Base-by-base conservation (phyloP, 1,139 yeast genomes). In the Yamadazyma songkhlaensis region DNA sequence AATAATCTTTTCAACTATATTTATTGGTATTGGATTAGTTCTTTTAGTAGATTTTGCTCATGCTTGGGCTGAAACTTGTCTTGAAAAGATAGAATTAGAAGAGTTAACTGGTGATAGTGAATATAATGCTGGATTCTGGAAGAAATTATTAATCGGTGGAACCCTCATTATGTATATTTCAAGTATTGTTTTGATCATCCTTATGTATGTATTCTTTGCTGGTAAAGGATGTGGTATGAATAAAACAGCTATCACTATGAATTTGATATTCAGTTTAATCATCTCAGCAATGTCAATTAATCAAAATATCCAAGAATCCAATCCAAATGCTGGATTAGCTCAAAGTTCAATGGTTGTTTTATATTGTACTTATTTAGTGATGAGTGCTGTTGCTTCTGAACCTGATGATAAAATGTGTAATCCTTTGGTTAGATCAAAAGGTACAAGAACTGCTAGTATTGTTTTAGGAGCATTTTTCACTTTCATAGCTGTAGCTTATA, bases 21-120 rank as follows among this genome's bases (percentile, higher is more conserved):
- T 94, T 60, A 74, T 92, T 27, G 82, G 94, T 7, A 88, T 92
- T 45, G 98, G 98, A 0, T 72, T 94, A 41, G 86, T 94, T 9
- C 70, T 94, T 36, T 65, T 94, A 38, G 97, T 94, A 23, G 98
- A 94, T 60, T 92, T 89, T 71, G 97, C 98, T 9, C 98, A 94
- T 61, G 94, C 94, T 43, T 94, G 97, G 97, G 97, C 98, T 0
- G 99, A 94, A 54, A 87, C 85, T 9, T 94, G 98, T 57, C 74
- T 92, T 39, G 92, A 84, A 48, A 87, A 88, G 53, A 88, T 92
- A 34, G 97, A 92, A 58, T 72, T 77, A 48, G 94, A 85, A 49
- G 96, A 90, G 45, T 84, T 90, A 35, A 77, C 80, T 3, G 74
- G 74, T 10, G 74, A 65, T 43, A 73, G 72, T n/a, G 73, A 64